Evolutionary conservation across 306 rosid species (phyloP).

Genomic region (Prunus fruticosa): DNA sequence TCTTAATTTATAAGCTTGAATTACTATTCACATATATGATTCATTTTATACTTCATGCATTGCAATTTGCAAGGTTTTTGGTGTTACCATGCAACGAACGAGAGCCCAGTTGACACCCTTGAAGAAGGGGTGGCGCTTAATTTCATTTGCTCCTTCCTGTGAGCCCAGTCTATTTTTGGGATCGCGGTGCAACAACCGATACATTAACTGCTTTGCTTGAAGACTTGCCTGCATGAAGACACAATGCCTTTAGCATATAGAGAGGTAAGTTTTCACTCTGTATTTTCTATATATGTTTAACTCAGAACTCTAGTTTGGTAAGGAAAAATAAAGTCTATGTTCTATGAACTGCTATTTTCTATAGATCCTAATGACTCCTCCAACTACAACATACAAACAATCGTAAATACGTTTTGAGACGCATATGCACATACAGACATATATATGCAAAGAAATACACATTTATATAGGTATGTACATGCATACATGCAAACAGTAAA

Average conservation of each 20-base stretch:
- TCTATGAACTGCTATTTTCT: too few relatives aligned
- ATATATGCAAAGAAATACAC: background rate
- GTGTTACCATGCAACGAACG: constrained; percentile 78
- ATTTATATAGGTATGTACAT: background rate
- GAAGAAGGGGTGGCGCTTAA: constrained; percentile 83
- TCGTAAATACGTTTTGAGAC: background rate
- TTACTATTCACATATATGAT: too few relatives aligned
- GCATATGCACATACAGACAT: background rate
- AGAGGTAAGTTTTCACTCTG: background rate
- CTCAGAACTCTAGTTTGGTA: too few relatives aligned
- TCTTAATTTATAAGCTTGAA: background rate
- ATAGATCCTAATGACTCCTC: background rate
- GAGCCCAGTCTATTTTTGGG: constrained; percentile 82
- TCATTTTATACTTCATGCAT: background rate
- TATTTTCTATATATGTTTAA: background rate
- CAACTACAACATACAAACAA: background rate
- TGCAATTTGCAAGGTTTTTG: background rate
- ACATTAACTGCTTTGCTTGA: constrained; percentile 69
- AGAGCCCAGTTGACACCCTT: constrained; percentile 85
- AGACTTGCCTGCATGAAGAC: constrained; percentile 67
- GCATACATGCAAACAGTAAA: background rate
- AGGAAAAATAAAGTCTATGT: too few relatives aligned
- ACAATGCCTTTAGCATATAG: constrained; percentile 12
- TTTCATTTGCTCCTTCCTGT: constrained; percentile 78
- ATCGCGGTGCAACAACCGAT: constrained; percentile 74